Conservation (phyloP, 805 yeast species). For the Candida patagonica region DNA sequence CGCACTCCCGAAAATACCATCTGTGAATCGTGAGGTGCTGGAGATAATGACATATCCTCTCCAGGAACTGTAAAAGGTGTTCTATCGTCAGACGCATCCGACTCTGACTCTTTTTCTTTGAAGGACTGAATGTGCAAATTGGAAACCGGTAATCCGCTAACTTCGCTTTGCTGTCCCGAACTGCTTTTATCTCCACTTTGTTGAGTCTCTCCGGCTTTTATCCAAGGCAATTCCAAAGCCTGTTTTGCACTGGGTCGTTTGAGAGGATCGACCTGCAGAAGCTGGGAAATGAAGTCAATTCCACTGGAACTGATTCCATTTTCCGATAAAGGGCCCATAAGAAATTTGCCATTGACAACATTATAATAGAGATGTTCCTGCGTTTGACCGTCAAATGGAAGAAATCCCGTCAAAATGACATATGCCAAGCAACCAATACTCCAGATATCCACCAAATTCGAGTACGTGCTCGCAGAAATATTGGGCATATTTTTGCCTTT, state of each 20-base stretch:
- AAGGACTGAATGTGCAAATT: slow-evolving; percentile 2
- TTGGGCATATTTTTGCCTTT: slow-evolving; percentile 9
- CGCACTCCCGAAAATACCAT: slow-evolving; percentile 15
- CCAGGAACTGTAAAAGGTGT: not conserved
- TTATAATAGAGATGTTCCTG: slow-evolving; percentile 76
- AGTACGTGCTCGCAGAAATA: slow-evolving; percentile 37
- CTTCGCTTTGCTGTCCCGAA: slow-evolving; percentile 1
- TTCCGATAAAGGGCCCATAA: slow-evolving; percentile 43
- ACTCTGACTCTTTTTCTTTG: slow-evolving; percentile 1
- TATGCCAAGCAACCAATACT: slow-evolving; percentile 90
- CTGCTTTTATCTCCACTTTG: slow-evolving; percentile 1
- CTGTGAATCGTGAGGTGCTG: not conserved
- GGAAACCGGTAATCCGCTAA: slow-evolving; percentile 3
- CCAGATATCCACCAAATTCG: slow-evolving; percentile 94
- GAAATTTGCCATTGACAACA: slow-evolving; percentile 66
- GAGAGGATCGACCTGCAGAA: slow-evolving; percentile 71
- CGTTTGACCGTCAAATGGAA: slow-evolving; percentile 90
- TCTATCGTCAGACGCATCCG: not conserved
- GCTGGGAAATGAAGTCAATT: slow-evolving; percentile 55
- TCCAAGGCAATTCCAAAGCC: slow-evolving; percentile 80
- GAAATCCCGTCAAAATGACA: slow-evolving; percentile 83
- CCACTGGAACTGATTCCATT: slow-evolving; percentile 61
- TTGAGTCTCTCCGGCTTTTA: slow-evolving; percentile 25
- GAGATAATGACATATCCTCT: not conserved
- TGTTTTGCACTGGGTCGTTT: slow-evolving; percentile 62